Conservation (phyloP, 495 filamentous ascomycete species). For the Podospora appendiculata region DNA sequence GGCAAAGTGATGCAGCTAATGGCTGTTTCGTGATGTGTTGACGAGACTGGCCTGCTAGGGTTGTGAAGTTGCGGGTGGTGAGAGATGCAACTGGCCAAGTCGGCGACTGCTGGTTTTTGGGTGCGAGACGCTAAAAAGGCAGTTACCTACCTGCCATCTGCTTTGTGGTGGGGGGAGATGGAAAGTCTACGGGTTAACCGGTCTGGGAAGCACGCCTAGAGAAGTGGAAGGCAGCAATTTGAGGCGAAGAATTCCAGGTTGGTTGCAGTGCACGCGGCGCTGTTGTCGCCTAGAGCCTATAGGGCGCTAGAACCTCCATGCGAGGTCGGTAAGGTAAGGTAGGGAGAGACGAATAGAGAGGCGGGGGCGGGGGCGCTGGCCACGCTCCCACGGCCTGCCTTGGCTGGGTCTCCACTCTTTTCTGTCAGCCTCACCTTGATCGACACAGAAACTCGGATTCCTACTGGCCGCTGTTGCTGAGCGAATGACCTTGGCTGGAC, state of each 20-base stretch:
- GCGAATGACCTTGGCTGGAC: too few relatives aligned
- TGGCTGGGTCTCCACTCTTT: too few relatives aligned
- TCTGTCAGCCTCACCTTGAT: too few relatives aligned
- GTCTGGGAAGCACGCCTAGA: neutral
- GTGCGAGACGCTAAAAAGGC: neutral
- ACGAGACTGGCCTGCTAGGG: neutral
- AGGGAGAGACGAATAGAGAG: neutral
- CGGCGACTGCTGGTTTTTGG: neutral
- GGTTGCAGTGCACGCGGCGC: slow-evolving; percentile 2
- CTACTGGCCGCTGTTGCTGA: too few relatives aligned
- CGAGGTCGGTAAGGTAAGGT: neutral
- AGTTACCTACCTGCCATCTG: neutral
- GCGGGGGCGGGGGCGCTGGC: too few relatives aligned
- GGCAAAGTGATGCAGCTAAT: slow-evolving; percentile 26
- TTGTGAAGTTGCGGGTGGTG: neutral
- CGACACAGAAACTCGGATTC: too few relatives aligned
- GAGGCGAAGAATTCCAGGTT: neutral
- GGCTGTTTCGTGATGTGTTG: slow-evolving; percentile 10
- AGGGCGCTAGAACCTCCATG: neutral
- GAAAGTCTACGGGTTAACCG: neutral
- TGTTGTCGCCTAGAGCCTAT: neutral
- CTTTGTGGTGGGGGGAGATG: slow-evolving; percentile 1
- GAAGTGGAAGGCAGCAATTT: slow-evolving; percentile 6
- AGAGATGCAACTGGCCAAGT: neutral
- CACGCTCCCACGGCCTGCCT: too few relatives aligned